phyloP scores from a whole-genome alignment of 345 rosid genomes.

The Geranium brycei region DNA sequence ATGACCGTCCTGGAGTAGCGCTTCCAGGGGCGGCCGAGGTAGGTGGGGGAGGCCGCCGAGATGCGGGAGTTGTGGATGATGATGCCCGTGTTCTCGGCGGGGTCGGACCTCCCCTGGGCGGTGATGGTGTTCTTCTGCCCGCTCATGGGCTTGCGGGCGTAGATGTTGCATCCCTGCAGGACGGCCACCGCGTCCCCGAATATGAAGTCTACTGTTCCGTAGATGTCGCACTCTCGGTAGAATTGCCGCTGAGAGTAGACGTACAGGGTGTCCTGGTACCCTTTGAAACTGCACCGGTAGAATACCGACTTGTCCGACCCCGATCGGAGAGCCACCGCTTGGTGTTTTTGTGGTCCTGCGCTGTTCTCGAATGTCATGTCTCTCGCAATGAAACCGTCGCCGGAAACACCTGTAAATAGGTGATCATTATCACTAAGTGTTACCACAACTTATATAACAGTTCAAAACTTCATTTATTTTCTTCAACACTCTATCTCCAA shows the following conservation, averaged over 20 bases:
- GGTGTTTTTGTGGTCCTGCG: conserved; percentile 72
- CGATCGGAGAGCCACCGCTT: conserved; percentile 81
- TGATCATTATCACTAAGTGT: too few species aligned
- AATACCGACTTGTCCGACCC: conserved; percentile 69
- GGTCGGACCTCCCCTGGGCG: conserved; percentile 59
- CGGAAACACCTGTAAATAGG: conserved; percentile 41
- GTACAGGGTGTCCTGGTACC: conserved; percentile 85
- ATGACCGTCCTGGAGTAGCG: conserved; percentile 67
- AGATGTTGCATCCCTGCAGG: conserved; percentile 56
- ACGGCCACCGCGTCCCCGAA: conserved; percentile 60
- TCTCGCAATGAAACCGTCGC: conserved; percentile 57
- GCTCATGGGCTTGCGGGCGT: conserved; percentile 36
- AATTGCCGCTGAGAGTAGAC: conserved; percentile 71
- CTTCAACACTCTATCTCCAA: too few species aligned
- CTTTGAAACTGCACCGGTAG: conserved; percentile 69
- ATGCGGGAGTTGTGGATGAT: conserved; percentile 54
- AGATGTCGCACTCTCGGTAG: conserved; percentile 59
- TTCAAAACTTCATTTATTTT: too few species aligned
- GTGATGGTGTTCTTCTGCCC: conserved; percentile 54
- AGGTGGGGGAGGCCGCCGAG: conserved; percentile 35
- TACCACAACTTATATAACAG: too few species aligned
- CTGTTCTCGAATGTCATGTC: conserved; percentile 78
- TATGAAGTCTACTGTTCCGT: conserved; percentile 71
- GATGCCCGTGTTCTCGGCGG: conserved; percentile 70
- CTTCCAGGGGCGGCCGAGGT: conserved; percentile 83